Evolutionary conservation across 2,329 filamentous ascomycete genomes (phyloP).

Genomic region (Sclerotinia minor): DNA sequence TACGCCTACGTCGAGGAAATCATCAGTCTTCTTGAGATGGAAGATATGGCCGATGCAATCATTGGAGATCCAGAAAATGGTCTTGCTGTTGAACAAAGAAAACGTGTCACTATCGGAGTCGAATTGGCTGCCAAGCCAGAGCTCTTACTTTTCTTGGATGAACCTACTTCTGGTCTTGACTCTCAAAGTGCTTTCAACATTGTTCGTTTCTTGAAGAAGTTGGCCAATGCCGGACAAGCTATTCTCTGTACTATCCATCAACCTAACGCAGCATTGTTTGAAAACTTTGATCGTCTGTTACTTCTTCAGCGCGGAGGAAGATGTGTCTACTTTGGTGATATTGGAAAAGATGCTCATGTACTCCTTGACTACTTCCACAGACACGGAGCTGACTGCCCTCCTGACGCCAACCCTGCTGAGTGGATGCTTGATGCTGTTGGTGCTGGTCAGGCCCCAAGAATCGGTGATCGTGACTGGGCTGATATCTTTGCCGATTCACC

Average conservation of each 20-base stretch:
- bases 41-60: slow-evolving; percentile 64
- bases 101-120: slow-evolving; percentile 64
- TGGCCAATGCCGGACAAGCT: slow-evolving; percentile 63
- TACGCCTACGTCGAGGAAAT: slow-evolving; percentile 67
- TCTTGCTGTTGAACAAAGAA: slow-evolving; percentile 66
- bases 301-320: slow-evolving; percentile 63
- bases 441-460: slow-evolving; percentile 59
- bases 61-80: slow-evolving; percentile 62
- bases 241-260: slow-evolving; percentile 73
- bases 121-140: slow-evolving; percentile 61
- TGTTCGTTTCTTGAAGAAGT: slow-evolving; percentile 58
- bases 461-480: slow-evolving; percentile 64
- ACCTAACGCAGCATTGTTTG: slow-evolving; percentile 67
- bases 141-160: slow-evolving; percentile 59
- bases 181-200: slow-evolving; percentile 61
- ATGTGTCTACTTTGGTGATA: slow-evolving; percentile 67
- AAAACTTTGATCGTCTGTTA: slow-evolving; percentile 67
- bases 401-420: slow-evolving; percentile 57
- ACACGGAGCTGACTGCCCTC: slow-evolving; percentile 53
- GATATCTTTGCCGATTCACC: slow-evolving; percentile 61
- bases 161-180: slow-evolving; percentile 60
- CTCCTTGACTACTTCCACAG: slow-evolving; percentile 51
- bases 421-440: slow-evolving; percentile 65
- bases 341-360: slow-evolving; percentile 61
- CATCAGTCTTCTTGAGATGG: slow-evolving; percentile 64